Conservation (phyloP, 441 rosid species). For the Omphalea diandra region DNA sequence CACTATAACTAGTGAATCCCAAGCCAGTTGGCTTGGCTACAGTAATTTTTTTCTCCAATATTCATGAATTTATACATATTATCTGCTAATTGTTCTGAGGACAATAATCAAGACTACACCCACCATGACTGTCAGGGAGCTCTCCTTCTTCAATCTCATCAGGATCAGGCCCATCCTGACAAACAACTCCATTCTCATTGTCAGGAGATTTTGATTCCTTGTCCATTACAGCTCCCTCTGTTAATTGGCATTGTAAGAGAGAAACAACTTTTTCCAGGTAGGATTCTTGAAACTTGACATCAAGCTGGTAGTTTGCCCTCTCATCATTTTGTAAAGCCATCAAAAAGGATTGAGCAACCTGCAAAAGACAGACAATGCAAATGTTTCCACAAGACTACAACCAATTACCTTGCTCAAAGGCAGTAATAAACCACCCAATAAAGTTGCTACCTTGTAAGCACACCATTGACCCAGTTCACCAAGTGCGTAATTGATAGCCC, state of each 20-base stretch:
- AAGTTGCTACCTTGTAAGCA: conserved; percentile 80
- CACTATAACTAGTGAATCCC: conserved; percentile 14
- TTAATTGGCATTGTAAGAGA: conserved; percentile 81
- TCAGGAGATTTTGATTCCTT: conserved; percentile 49
- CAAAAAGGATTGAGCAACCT: conserved; percentile 96
- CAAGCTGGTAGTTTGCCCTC: conserved; percentile 93
- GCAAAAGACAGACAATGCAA: conserved; percentile 27
- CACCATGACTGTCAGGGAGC: conserved; percentile 92
- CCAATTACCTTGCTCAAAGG: neutral
- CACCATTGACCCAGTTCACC: conserved; percentile 99
- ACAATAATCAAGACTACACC: conserved; percentile 31
- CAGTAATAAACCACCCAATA: conserved; percentile 18
- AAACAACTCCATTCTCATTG: conserved; percentile 37
- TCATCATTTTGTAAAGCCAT: conserved; percentile 93
- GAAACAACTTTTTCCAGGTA: conserved; percentile 75
- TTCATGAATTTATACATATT: conserved; percentile 1
- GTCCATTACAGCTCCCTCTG: conserved; percentile 85
- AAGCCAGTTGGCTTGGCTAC: neutral
- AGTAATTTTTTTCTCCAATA: conserved; percentile 7
- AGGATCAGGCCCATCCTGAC: conserved; percentile 33
- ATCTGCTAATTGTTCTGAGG: neutral
- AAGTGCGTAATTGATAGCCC: conserved; percentile 94
- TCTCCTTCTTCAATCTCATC: conserved; percentile 99
- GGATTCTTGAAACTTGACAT: conserved; percentile 95
- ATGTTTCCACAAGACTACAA: conserved; percentile 17